Evolutionary conservation across 352 stramenopile genomes (phyloP).

Genomic region (Globisporangium parvum): DNA sequence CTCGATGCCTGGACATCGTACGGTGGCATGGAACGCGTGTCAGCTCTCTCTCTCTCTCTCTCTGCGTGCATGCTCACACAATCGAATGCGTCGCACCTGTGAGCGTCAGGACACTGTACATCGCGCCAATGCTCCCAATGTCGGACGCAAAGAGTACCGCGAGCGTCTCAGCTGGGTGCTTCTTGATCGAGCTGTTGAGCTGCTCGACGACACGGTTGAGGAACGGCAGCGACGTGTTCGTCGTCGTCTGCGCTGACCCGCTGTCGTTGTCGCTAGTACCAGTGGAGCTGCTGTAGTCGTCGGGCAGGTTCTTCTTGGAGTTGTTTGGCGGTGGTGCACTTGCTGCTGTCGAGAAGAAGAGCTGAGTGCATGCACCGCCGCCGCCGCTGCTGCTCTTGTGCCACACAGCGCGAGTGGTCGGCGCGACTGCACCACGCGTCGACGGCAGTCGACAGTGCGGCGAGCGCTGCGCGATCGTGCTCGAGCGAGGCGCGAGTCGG

Average conservation of each 20-base stretch:
- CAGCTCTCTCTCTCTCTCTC: neutral
- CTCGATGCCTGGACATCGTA: constrained; percentile 26
- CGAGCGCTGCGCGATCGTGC: neutral
- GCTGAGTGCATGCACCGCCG: neutral
- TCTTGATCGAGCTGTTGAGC: constrained; percentile 74
- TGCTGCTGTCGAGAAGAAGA: constrained; percentile 3
- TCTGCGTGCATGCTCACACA: neutral
- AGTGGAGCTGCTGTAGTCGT: constrained; percentile 5
- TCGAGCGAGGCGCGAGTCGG: constrained; percentile 1
- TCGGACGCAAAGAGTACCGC: constrained; percentile 75
- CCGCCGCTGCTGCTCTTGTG: neutral
- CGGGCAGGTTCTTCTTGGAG: neutral
- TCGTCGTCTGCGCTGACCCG: constrained; percentile 1
- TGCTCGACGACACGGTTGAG: constrained; percentile 65
- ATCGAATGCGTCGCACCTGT: constrained; percentile 21
- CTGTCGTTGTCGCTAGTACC: neutral
- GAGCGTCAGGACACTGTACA: constrained; percentile 67
- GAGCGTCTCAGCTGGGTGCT: constrained; percentile 68
- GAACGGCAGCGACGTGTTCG: constrained; percentile 16
- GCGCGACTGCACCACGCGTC: neutral
- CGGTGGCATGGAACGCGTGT: neutral
- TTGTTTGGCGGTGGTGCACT: neutral
- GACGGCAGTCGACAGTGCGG: neutral
- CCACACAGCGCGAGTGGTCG: neutral
- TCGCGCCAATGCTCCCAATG: constrained; percentile 72